Conservation (phyloP, 352 stramenopile species). For the Phytophthora litchii region DNA sequence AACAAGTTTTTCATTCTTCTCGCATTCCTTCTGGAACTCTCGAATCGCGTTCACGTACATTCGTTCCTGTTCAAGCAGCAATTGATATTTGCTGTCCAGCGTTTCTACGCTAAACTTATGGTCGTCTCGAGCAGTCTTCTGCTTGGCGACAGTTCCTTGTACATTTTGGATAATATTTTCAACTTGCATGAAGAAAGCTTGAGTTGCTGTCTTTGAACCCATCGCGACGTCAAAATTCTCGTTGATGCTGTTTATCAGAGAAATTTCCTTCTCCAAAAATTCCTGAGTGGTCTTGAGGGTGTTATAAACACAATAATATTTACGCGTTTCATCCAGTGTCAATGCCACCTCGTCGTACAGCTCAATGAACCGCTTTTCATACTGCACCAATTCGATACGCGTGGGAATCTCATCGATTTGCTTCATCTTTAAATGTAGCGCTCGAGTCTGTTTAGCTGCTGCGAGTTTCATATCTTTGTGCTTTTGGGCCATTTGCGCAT, state of each 20-base stretch:
- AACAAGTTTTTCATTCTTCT: slow-evolving; percentile 81
- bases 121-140: slow-evolving; percentile 49
- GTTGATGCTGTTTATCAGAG: slow-evolving; percentile 85
- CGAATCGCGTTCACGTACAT: slow-evolving; percentile 86
- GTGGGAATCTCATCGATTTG: slow-evolving; percentile 88
- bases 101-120: slow-evolving; percentile 58
- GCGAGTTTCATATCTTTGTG: slow-evolving; percentile 71
- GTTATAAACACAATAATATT: slow-evolving; percentile 91
- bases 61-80: slow-evolving; percentile 78
- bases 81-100: slow-evolving; percentile 78
- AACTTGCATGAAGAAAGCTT: slow-evolving; percentile 82
- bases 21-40: slow-evolving; percentile 90
- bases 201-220: slow-evolving; percentile 57
- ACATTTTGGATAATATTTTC: slow-evolving; percentile 74
- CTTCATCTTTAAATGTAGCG: slow-evolving; percentile 63
- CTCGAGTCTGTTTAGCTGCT: slow-evolving; percentile 62
- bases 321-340: slow-evolving; percentile 90
- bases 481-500: slow-evolving; percentile 66
- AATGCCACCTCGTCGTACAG: slow-evolving; percentile 88
- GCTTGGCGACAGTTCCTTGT: slow-evolving; percentile 53
- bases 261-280: slow-evolving; percentile 88
- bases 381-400: slow-evolving; percentile 89
- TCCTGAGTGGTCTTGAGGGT: slow-evolving; percentile 80
- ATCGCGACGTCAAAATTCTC: slow-evolving; percentile 87
- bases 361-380: slow-evolving; percentile 89